Base-by-base conservation (phyloP, 306 rosid genomes). In the Acacia crassicarpa region DNA sequence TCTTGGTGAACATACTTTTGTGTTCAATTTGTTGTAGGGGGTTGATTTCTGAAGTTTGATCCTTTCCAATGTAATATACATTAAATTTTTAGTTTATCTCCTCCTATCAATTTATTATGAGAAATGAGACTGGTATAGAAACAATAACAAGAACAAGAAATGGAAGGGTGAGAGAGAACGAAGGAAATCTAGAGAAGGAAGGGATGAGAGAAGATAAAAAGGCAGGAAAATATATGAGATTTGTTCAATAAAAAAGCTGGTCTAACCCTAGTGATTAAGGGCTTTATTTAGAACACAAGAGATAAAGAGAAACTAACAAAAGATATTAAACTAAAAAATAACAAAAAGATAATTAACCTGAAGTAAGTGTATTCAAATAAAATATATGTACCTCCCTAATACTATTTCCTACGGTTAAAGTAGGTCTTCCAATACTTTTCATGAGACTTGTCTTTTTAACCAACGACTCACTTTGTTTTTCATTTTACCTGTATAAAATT, bases 41-140 rank as follows among this genome's bases (percentile, higher is more conserved):
- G 63, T 4, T 43, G 56, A 17, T 32, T 69, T 72, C 66, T 23
- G 10, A 45, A 43, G 40, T 43, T 56, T 45, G 48, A 15, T 68
- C 44, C 81, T 69, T 75, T 76, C 23, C 66, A 49, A 80, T 88
- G 87, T 88, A 56, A 81, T 84, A 27, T 62, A 45, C 46, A 62
- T 27, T 16, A 69, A n/a, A 32, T 70, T 40, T 62, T 62, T 82
- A 25, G 19, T 69, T 38, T 38, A 6, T 38, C 66, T 14, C 74
- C 22, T 73, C 65, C 12, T 69, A 33, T 48, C 58, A 59, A 22
- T 69, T 41, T 63, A 44, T 80, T 74, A 35, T 38, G 25, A 45
- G 17, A 51, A 19, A 19, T 71, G 43, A 70, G 22, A 16, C 23
- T 53, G 59, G 9, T 17, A 53, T 53, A 53, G 59, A 53, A 6